phyloP scores from a whole-genome alignment of 2,329 filamentous ascomycete species.

The Thielaviopsis euricoi region DNA sequence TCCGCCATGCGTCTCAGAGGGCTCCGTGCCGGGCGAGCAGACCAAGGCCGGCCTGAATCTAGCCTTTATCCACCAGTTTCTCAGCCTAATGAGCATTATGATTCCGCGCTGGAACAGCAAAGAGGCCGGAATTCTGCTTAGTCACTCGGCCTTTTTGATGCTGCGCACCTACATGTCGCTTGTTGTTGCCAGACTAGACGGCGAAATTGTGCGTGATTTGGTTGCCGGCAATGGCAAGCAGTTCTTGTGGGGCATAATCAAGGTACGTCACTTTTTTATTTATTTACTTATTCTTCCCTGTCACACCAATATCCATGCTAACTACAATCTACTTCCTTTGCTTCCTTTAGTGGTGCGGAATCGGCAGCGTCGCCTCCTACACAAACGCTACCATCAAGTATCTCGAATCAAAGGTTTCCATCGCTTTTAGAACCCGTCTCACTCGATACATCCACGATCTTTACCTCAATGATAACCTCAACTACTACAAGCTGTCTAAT shows the following conservation, averaged over 20 bases:
- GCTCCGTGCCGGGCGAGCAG: conserved; percentile 66
- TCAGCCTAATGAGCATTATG: conserved; percentile 95
- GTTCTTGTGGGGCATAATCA: conserved; percentile 76
- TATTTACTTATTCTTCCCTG: too few relatives aligned
- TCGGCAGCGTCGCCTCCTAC: conserved; percentile 86
- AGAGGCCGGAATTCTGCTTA: conserved; percentile 76
- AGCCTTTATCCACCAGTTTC: conserved; percentile 90
- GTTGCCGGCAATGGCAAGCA: conserved; percentile 85
- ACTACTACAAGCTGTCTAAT: conserved; percentile 91
- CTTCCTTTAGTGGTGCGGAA: conserved; percentile 62
- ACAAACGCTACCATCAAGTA: conserved; percentile 99
- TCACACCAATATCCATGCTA: too few relatives aligned
- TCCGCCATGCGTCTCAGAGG: conserved; percentile 60
- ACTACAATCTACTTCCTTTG: too few relatives aligned
- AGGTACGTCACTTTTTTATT: conserved; percentile 30
- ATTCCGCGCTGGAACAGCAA: conserved; percentile 91
- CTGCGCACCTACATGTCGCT: conserved; percentile 86
- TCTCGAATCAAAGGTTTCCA: conserved; percentile 92
- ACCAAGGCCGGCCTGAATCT: conserved; percentile 90
- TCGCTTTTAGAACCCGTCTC: conserved; percentile 86
- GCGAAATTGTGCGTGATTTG: conserved; percentile 87
- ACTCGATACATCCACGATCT: conserved; percentile 95
- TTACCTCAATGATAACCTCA: conserved; percentile 85
- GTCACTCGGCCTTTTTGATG: conserved; percentile 79
- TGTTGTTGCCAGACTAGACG: conserved; percentile 81